These are phyloP conservation scores for Phytophthora pini DNA, from an alignment of 352 stramenopile species.

Conservation along the genomic window DNA sequence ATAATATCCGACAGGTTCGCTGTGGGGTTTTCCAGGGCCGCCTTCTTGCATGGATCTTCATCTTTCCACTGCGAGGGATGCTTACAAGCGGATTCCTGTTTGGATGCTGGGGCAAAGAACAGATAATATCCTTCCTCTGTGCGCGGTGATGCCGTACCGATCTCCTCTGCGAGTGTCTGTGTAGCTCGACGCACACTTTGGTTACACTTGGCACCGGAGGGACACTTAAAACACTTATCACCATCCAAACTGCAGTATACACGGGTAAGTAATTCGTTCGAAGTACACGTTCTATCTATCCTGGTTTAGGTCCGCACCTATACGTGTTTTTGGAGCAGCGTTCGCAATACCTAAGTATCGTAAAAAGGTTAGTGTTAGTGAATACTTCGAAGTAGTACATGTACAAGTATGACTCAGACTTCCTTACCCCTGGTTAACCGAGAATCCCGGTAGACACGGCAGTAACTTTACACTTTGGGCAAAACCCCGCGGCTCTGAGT, in stretches of 20 bases:
- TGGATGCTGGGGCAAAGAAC: slow-evolving; percentile 55
- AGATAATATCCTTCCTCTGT: slow-evolving; percentile 67
- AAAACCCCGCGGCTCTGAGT: slow-evolving; percentile 42
- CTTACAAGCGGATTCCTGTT: slow-evolving; percentile 33
- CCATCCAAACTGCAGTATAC: slow-evolving; percentile 55
- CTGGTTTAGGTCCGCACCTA: slow-evolving; percentile 28
- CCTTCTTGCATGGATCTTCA: slow-evolving; percentile 55
- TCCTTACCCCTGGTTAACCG: slow-evolving; percentile 43
- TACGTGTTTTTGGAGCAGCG: slow-evolving; percentile 63
- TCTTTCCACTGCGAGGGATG: slow-evolving; percentile 49
- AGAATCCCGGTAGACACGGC: slow-evolving; percentile 54
- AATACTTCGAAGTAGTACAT: too few relatives aligned
- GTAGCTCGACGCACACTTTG: slow-evolving; percentile 61
- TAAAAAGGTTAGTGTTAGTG: slow-evolving; percentile 21
- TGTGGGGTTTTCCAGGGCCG: slow-evolving; percentile 20
- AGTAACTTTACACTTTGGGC: slow-evolving; percentile 38
- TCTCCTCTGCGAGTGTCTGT: slow-evolving; percentile 48
- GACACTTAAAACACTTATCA: slow-evolving; percentile 60
- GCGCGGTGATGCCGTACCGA: slow-evolving; percentile 58
- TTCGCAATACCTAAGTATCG: slow-evolving; percentile 36
- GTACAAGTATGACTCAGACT: too few relatives aligned
- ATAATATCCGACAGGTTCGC: slow-evolving; percentile 47
- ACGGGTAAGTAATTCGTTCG: background rate
- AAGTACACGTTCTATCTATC: background rate
- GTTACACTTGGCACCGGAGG: slow-evolving; percentile 52